phyloP scores from a whole-genome alignment of 352 stramenopile species.

The Sclerospora graminicola region DNA sequence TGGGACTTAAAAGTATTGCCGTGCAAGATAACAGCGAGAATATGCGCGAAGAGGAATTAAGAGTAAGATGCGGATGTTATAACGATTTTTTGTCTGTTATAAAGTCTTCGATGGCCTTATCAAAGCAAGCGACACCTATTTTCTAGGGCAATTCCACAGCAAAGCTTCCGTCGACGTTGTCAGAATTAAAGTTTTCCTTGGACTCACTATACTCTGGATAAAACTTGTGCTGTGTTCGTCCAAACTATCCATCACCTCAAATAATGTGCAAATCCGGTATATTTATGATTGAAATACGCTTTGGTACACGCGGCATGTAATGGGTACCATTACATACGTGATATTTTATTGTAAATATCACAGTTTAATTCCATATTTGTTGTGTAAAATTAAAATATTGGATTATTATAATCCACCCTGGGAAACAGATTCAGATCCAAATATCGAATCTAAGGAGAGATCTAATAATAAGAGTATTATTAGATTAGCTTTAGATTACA shows the following conservation, averaged over 20 bases:
- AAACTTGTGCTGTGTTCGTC: constrained; percentile 5
- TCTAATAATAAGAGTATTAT: too few species aligned
- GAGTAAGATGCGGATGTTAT: constrained; percentile 20
- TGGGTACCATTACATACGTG: too few species aligned
- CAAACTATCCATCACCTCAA: constrained; percentile 28
- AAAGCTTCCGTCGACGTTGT: constrained; percentile 19
- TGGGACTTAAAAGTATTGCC: constrained; percentile 42
- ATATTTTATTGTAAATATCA: too few species aligned
- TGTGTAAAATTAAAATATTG: too few species aligned
- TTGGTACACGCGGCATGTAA: constrained; percentile 36
- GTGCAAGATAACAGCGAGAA: constrained; percentile 57
- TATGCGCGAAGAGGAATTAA: constrained; percentile 43
- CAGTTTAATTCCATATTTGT: too few species aligned
- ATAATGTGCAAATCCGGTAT: constrained; percentile 63
- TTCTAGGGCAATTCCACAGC: constrained; percentile 11
- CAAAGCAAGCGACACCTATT: constrained; percentile 25
- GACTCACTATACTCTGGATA: constrained; percentile 9
- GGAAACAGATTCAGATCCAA: too few species aligned
- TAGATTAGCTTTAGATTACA: too few species aligned
- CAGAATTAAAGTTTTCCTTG: constrained; percentile 6
- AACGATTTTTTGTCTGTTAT: constrained; percentile 6
- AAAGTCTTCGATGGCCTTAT: constrained; percentile 46
- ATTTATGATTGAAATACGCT: constrained; percentile 54
- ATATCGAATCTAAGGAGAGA: too few species aligned
- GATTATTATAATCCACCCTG: too few species aligned